phyloP scores from a whole-genome alignment of 225 moss, liverwort and hornwort species.

The Neckera pumila region DNA sequence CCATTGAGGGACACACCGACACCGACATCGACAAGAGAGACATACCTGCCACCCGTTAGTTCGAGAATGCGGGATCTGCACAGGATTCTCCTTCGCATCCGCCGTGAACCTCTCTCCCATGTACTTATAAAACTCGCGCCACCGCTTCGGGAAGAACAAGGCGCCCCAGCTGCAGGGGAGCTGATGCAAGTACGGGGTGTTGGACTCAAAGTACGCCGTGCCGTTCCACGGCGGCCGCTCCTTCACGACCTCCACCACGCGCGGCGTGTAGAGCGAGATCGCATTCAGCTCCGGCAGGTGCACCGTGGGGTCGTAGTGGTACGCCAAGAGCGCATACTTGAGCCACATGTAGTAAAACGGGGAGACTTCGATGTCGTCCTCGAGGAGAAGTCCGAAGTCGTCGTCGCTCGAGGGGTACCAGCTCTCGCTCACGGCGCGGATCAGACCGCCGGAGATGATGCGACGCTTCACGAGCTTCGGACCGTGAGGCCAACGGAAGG shows the following conservation, averaged over 20 bases:
- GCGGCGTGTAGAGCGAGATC: conserved; percentile 82
- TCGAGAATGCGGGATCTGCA: conserved; percentile 83
- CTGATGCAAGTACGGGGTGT: conserved; percentile 87
- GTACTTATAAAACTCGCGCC: conserved; percentile 95
- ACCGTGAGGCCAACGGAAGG: conserved; percentile 75
- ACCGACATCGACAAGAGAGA: background rate
- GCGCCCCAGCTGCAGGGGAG: conserved; percentile 98
- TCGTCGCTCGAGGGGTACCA: conserved; percentile 87
- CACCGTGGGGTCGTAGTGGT: conserved; percentile 80
- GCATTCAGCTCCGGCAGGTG: conserved; percentile 76
- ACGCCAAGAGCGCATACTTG: conserved; percentile 73
- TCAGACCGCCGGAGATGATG: conserved; percentile 83
- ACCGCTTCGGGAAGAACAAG: conserved; percentile 70
- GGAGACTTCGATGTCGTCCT: conserved; percentile 96
- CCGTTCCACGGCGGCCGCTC: conserved; percentile 84
- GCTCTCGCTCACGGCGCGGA: conserved; percentile 96
- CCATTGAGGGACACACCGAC: background rate
- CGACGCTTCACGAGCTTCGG: conserved; percentile 56
- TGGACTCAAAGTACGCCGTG: conserved; percentile 72
- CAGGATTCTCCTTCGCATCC: conserved; percentile 69
- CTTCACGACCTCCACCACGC: conserved; percentile 90
- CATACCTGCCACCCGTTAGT: conserved; percentile 85
- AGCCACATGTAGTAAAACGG: conserved; percentile 99
- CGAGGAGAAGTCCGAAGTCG: conserved; percentile 77
- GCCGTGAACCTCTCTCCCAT: conserved; percentile 85